Conservation (phyloP, 352 stramenopile genomes). For the Phytophthora pini region DNA sequence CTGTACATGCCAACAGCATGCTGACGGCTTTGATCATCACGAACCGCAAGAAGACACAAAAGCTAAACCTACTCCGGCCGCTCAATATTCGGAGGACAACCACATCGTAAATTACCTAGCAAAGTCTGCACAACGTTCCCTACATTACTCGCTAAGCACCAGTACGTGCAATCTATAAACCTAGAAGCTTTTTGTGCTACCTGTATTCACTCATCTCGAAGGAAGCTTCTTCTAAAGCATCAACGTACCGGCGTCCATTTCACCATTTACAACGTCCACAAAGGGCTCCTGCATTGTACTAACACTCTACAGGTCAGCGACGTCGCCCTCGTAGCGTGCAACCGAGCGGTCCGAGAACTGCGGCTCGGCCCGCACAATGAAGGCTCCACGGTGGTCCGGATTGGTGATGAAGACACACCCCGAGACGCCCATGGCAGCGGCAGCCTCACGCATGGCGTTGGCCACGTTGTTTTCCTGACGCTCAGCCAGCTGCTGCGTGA, state of each 20-base stretch:
- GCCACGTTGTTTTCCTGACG: conserved; percentile 93
- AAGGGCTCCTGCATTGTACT: conserved; percentile 10
- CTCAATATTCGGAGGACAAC: conserved; percentile 61
- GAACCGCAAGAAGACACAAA: conserved; percentile 79
- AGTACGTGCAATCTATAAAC: conserved; percentile 34
- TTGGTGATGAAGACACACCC: conserved; percentile 98
- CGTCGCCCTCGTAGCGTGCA: conserved; percentile 84
- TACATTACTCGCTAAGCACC: conserved; percentile 15
- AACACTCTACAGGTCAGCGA: conserved; percentile 70
- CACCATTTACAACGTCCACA: conserved; percentile 14
- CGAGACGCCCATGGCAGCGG: conserved; percentile 90
- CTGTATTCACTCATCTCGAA: neutral
- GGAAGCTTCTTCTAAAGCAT: neutral
- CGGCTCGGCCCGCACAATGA: conserved; percentile 95
- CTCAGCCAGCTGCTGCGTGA: conserved; percentile 95
- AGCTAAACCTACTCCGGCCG: conserved; percentile 58
- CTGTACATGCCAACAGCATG: conserved; percentile 83
- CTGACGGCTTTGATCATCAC: conserved; percentile 77
- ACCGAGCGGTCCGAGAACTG: conserved; percentile 90
- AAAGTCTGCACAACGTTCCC: neutral
- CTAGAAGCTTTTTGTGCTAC: conserved; percentile 29
- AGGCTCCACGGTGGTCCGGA: conserved; percentile 94
- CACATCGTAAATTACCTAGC: conserved; percentile 47
- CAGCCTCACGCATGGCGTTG: conserved; percentile 96
- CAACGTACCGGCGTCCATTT: conserved; percentile 17